Base-by-base conservation (phyloP, 768 basidiomycete genomes). In the Gautieria morchelliformis region DNA sequence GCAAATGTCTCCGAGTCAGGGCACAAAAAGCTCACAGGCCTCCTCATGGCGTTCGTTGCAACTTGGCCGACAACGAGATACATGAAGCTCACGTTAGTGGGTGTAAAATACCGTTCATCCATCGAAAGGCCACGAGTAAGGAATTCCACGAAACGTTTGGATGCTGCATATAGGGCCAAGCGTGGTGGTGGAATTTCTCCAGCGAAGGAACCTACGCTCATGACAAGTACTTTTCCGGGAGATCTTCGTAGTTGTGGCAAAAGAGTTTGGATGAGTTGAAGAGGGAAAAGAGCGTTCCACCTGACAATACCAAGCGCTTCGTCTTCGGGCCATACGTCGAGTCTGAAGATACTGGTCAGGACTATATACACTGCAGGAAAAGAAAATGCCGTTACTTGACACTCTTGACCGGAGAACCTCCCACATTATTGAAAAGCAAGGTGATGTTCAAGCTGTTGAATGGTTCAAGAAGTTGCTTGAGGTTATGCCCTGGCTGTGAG, bases 21-120 rank as follows among this genome's bases (percentile, higher is more conserved):
- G 22, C 56, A 49, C 15, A 57, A 5, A 8, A 47, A 32, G 37
- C 20, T 57, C 20, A n/a, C 17, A 19, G 30, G 11, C 22, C 12
- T 48, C 37, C 35, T 19, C 46, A 39, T 1, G 14, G 46, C 30
- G 37, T 57, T 57, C 19, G 56, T 20, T 35, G 45, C 17, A 27
- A 57, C 56, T 19, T 57, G 56, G 15, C 47, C 56, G 20, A 57
- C 56, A 19, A 15, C 7, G 15, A 48, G n/a, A 39, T 57, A 49
- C 48, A 57, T 57, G 35, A 57, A 57, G 6, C 17, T 12, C 14
- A 57, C 30, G 48, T 49, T 49, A 11, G 56, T 35, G 22, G 46
- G 47, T 11, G 46, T 49, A 32, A n/a, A 57, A 33, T 57, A 59
- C 3, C 60, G 60, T 40, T 61, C 60, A 47, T 61, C 60, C 14